Percentiles rank a stretch among this genome's conserved stretches.
These are phyloP conservation scores for Acer yangbiense DNA, from an alignment of 345 rosid genomes.

Conservation along the genomic window DNA sequence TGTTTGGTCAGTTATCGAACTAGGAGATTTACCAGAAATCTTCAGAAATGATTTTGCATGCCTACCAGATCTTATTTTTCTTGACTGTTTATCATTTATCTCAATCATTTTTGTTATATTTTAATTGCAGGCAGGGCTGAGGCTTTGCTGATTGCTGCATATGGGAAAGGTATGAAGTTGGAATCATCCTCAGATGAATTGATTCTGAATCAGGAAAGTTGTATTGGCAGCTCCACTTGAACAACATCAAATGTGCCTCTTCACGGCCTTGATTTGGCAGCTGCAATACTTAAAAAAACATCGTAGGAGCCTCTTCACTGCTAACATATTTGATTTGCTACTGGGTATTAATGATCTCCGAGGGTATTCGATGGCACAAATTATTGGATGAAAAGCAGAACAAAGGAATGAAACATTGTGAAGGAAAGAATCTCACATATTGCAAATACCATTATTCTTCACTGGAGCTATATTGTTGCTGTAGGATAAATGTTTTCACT, in stretches of 20 bases:
- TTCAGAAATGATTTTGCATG: background rate
- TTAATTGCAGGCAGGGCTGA: conserved; percentile 73
- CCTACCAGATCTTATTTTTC: background rate
- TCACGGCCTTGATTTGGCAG: background rate
- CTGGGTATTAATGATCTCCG: background rate
- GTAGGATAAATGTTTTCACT: background rate
- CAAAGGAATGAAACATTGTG: background rate
- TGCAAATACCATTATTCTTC: conserved; percentile 2
- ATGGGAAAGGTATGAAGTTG: conserved; percentile 60
- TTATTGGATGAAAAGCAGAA: background rate
- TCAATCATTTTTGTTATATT: background rate
- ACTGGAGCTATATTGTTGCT: background rate
- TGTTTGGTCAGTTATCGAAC: background rate
- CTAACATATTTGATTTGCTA: background rate
- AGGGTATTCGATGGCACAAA: background rate
- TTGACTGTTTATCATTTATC: background rate
- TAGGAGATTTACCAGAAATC: background rate
- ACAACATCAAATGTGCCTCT: background rate
- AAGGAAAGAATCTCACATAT: background rate
- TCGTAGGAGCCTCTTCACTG: background rate
- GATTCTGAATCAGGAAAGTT: conserved; percentile 4
- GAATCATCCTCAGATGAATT: conserved; percentile 27
- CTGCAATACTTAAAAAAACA: background rate
- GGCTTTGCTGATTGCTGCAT: conserved; percentile 80
- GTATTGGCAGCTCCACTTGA: background rate